phyloP scores from a whole-genome alignment of 2,329 filamentous ascomycete species.

The Aspergillus sp. region DNA sequence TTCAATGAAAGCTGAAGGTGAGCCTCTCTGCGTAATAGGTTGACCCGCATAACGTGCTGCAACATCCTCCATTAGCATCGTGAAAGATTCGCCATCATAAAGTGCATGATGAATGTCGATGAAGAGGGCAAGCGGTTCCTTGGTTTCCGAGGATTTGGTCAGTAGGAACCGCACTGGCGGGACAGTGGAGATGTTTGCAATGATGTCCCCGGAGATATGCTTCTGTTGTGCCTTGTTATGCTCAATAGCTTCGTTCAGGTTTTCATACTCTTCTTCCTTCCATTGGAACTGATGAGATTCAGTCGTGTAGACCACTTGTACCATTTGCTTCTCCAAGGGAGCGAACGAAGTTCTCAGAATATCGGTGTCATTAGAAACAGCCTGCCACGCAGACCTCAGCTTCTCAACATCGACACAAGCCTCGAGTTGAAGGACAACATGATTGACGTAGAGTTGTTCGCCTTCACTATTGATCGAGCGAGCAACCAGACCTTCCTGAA shows the following conservation, averaged over 20 bases:
- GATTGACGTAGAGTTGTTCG: conserved; percentile 43
- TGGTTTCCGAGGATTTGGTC: conserved; percentile 13
- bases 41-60: conserved; percentile 26
- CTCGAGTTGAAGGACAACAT: conserved; percentile 38
- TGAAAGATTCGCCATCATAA: conserved; percentile 39
- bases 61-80: conserved; percentile 37
- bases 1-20: conserved; percentile 28
- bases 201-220: conserved; percentile 27
- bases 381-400: conserved; percentile 32
- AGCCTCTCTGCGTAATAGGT: conserved; percentile 19
- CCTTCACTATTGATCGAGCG: conserved; percentile 35
- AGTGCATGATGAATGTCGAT: conserved; percentile 42
- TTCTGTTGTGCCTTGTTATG: conserved; percentile 12
- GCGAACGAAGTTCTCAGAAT: conserved; percentile 44
- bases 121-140: conserved; percentile 24
- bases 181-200: conserved; percentile 25
- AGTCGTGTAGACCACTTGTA: conserved; percentile 36
- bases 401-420: conserved; percentile 26
- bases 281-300: conserved; percentile 20
- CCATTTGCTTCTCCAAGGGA: conserved; percentile 35
- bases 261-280: conserved; percentile 21
- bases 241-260: conserved; percentile 18
- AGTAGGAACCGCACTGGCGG: conserved; percentile 34
- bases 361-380: conserved; percentile 34
- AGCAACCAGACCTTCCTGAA: conserved; percentile 41